Evolutionary conservation across 352 stramenopile species (phyloP), one percentile per base, ranked within the genome.

Genomic region (Phytophthora pini): DNA sequence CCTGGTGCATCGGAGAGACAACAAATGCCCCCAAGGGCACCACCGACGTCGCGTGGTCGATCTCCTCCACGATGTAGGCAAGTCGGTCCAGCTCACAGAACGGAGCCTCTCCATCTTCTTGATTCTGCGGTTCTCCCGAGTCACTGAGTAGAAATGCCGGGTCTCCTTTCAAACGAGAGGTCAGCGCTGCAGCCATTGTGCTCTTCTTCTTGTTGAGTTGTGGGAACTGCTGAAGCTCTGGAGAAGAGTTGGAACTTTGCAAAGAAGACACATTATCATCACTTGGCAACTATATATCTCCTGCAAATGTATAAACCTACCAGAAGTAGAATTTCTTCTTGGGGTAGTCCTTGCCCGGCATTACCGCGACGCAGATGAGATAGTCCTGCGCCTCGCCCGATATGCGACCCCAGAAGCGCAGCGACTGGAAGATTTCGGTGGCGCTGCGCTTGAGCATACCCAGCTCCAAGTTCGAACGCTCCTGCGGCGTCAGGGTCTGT

Each of bases 251-350:
- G 38, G 85, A 92, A 64, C 85, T 94, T 56, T 9, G 10, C 15
- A 54, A 6, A 24, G 50, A n/a, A 38, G 43, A 38, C 46, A 4
- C 26, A 29, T 71, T 2, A 70, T 24, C 17, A 29, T 2, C 10
- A 36, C 8, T 36, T 3, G 8, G 31, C 31, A 36, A 36, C 9
- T 36, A 32, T 32, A 5, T 32, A 32, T 32, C 9, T 13, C 31
- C 31, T 36, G 31, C 8, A 36, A 36, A 0, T 36, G 31, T 36
- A 61, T 20, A 12, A 48, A 49, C 24, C 29, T 69, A 91, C 84
- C 82, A 94, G 36, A 93, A 94, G 82, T 92, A 94, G 34, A 92
- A 94, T 41, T 94, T 94, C 60, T 93, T 94, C 61, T 79, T 88
- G 12, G 82, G 84, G 36, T 88, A 90, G 54, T 88, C 80, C 20